Conservation (phyloP, 208 protist genomes). For the Acanthamoeba lugdunensis region DNA sequence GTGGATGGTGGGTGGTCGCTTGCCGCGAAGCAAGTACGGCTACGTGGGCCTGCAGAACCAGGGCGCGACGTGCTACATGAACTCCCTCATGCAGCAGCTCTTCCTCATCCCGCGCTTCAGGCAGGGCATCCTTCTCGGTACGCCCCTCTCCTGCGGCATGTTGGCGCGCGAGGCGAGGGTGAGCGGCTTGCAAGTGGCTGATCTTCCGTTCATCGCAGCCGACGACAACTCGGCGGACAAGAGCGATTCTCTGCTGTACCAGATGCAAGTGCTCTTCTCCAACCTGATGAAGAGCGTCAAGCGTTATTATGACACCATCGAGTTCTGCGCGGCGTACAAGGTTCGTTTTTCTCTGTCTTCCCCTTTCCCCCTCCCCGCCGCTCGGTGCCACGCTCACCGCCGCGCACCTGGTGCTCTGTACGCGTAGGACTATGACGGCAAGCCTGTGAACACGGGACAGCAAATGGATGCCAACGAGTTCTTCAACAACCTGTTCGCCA, state of each 20-base stretch:
- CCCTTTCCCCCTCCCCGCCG: neutral
- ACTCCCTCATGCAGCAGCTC: conserved; percentile 88
- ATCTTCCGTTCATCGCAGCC: neutral
- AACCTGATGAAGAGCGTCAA: conserved; percentile 80
- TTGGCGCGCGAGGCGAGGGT: neutral
- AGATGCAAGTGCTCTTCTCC: conserved; percentile 84
- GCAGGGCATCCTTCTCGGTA: conserved; percentile 70
- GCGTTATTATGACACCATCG: conserved; percentile 80
- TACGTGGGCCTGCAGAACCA: conserved; percentile 88
- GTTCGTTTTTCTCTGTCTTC: conserved; percentile 11
- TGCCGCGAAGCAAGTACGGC: conserved; percentile 70
- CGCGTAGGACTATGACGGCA: conserved; percentile 80
- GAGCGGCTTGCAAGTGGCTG: neutral
- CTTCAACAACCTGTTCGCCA: conserved; percentile 83
- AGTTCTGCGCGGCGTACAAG: conserved; percentile 81
- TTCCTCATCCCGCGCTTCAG: conserved; percentile 80
- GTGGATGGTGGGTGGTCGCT: conserved; percentile 34
- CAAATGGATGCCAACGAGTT: conserved; percentile 88
- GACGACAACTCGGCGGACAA: conserved; percentile 56
- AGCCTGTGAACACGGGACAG: conserved; percentile 74
- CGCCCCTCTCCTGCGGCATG: neutral
- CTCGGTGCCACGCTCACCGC: neutral
- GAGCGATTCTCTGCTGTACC: conserved; percentile 73
- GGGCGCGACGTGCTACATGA: conserved; percentile 90
- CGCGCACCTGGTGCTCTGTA: neutral